Percentiles rank a stretch among this genome's conserved stretches.
These are phyloP conservation scores for Lactuca sativa DNA, from an alignment of 129 eudicot species.

Conservation along the genomic window DNA sequence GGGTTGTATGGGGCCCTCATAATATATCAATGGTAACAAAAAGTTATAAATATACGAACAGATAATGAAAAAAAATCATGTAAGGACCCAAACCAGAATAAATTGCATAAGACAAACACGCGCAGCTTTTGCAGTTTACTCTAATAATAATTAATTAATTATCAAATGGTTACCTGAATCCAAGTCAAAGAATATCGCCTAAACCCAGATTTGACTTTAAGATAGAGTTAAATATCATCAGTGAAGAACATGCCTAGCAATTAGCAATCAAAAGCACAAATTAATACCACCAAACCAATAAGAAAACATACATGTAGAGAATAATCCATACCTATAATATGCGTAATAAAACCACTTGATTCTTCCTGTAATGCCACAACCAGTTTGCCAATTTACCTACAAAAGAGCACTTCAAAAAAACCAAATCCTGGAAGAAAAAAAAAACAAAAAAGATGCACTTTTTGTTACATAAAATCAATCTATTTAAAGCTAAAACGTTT, in stretches of 20 bases:
- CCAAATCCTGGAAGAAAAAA: constrained; percentile 11
- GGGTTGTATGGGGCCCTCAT: no score
- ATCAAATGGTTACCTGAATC: constrained; percentile 10
- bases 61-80: no score
- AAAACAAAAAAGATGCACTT: neutral
- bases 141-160: no score
- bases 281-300: neutral
- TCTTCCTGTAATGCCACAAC: neutral
- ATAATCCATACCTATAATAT: constrained; percentile 3
- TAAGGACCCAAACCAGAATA: no score
- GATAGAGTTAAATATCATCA: neutral
- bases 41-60: no score
- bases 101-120: no score
- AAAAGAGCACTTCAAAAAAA: constrained; percentile 18
- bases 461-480: constrained; percentile 12
- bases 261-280: constrained; percentile 6
- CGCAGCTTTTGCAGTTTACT: no score
- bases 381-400: neutral
- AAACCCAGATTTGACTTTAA: constrained; percentile 5
- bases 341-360: constrained; percentile 1
- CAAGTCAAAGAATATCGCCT: neutral
- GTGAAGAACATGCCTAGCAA: constrained; percentile 9
- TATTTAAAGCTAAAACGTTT: constrained; percentile 5
- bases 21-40: no score
- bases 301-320: neutral